Base-by-base conservation (phyloP, 345 rosid genomes). In the Aquilaria yunnanensis region DNA sequence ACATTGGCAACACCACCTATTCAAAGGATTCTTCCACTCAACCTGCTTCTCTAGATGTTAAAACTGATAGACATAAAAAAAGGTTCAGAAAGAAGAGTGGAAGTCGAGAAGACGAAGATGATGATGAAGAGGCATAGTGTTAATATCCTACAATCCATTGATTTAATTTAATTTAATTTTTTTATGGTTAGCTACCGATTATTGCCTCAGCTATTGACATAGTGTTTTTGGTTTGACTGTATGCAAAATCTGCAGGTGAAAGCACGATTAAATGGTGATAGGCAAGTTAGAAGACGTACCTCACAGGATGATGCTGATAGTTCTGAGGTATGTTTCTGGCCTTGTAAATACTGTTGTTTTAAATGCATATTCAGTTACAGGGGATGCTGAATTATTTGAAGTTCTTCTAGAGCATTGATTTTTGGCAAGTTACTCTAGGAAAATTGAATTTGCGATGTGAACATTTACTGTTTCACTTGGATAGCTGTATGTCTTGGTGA, bases 41-140 rank as follows among this genome's bases (percentile, higher is more conserved):
- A 32, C 13, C 57, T 29, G 63, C 49, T 54, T 72, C 85, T 47
- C 86, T 77, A 66, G 65, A 84, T 9, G 66, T 65, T 55, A 90
- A 79, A 65, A 67, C 70, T 53, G 80, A 73, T 68, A 64, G 70
- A 66, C 74, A 58, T 31, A 80, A 67, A 81, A 94, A 94, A 75
- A 78, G 95, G 60, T 94, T 90, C 59, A 81, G 99, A 72, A 94
- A 86, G 80, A 94, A 85, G 81, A 80, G 64, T 47, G 96, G 76
- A 68, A 72, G 37, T 71, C 84, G 83, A 31, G 89, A 85, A 49
- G 96, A 93, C 41, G 86, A 79, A 60, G 93, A 83, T 53, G 81
- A 78, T 23, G 91, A 83, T 56, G 81, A 78, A 23, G 96, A 90
- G 89, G 98, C 51, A 72, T 71, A 60, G 64, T 75, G 57, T 73